Percentiles rank a stretch among this genome's conserved stretches.
These are phyloP conservation scores for Mycena sp. DNA, from an alignment of 1,284 basidiomycete species.

Conservation along the genomic window DNA sequence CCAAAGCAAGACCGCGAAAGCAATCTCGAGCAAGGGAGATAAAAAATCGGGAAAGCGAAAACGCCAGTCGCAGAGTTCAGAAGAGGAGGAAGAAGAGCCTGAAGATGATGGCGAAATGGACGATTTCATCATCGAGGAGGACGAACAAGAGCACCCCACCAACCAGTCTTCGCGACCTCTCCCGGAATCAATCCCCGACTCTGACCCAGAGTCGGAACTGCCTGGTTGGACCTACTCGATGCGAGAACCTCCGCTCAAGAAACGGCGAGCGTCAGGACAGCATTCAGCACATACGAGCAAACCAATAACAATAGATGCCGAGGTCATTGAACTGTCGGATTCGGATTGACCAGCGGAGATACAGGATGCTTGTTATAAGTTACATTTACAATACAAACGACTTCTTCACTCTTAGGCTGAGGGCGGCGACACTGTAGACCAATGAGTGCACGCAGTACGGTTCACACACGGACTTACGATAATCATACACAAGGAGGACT, in stretches of 20 bases:
- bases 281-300: neutral
- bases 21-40: slow-evolving; percentile 22
- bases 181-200: slow-evolving; percentile 18
- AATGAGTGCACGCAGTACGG: neutral
- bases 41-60: slow-evolving; percentile 30
- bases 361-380: slow-evolving; percentile 1
- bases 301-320: slow-evolving; percentile 14
- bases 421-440: slow-evolving; percentile 22
- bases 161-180: neutral
- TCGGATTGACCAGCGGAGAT: slow-evolving; percentile 20
- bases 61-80: slow-evolving; percentile 25
- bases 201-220: slow-evolving; percentile 20
- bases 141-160: neutral
- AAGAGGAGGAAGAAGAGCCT: slow-evolving; percentile 30
- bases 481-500: slow-evolving; percentile 74
- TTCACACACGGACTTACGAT: slow-evolving; percentile 45
- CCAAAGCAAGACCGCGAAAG: slow-evolving; percentile 17
- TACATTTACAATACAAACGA: slow-evolving; percentile 13
- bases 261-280: slow-evolving; percentile 20
- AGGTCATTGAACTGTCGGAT: slow-evolving; percentile 33
- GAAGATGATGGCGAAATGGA: slow-evolving; percentile 31
- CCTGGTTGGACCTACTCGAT: slow-evolving; percentile 31
- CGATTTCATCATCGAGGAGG: slow-evolving; percentile 31
- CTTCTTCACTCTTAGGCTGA: neutral
- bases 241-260: slow-evolving; percentile 27